Percentiles rank a stretch among this genome's conserved stretches.
Conservation (phyloP, 2,329 filamentous ascomycete genomes). For the Aspergillus sp. region DNA sequence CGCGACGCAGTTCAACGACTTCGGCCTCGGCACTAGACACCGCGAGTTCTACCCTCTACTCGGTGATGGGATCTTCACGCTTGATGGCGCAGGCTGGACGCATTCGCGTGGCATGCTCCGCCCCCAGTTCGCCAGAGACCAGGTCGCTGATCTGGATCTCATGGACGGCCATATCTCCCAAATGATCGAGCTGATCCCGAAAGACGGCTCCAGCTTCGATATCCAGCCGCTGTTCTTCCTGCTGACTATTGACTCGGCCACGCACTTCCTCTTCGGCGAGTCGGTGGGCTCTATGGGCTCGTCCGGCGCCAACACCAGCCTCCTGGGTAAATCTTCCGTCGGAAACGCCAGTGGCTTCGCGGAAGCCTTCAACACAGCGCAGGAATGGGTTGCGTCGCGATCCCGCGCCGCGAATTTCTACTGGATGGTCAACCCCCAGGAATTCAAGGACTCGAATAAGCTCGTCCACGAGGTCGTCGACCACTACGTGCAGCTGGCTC, state of each 20-base stretch:
- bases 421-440: too few species aligned
- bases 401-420: too few species aligned
- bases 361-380: too few species aligned
- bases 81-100: not conserved
- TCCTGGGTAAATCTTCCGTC: too few species aligned
- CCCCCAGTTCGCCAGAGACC: not conserved
- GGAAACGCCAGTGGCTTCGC: too few species aligned
- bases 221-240: conserved; percentile 11
- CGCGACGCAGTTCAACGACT: conserved; percentile 9
- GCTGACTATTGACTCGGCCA: not conserved
- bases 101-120: not conserved
- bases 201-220: not conserved
- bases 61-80: not conserved
- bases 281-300: not conserved
- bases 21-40: conserved; percentile 9
- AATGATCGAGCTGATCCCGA: not conserved
- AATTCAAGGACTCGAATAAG: too few species aligned
- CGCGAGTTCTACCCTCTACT: not conserved
- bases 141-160: not conserved
- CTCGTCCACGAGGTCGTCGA: too few species aligned
- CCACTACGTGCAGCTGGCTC: too few species aligned
- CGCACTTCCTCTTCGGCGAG: not conserved
- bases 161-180: not conserved
- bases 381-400: too few species aligned
- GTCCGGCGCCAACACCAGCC: conserved; percentile 13